A percentile compares a stretch with the other conserved stretches of the same genome.
Evolutionary conservation across 805 yeast species (phyloP).

Genomic region (Lipomyces yamadae): DNA sequence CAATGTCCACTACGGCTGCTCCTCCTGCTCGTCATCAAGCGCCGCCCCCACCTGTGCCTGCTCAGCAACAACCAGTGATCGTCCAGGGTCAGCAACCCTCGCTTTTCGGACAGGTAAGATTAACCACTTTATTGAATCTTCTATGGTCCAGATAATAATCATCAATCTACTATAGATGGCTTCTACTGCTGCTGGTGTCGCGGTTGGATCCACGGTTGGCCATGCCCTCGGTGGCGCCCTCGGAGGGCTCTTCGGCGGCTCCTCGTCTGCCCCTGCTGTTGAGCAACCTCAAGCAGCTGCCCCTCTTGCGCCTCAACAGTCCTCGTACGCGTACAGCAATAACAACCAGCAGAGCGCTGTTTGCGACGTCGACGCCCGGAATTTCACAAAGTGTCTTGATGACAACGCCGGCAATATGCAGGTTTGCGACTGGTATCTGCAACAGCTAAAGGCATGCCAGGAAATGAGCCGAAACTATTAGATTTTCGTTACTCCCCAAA

Average conservation of each 20-base stretch:
- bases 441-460: slow-evolving; percentile 97
- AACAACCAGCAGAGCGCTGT: slow-evolving; percentile 55
- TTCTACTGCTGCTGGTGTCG: slow-evolving; percentile 98
- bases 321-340: slow-evolving; percentile 48
- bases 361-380: slow-evolving; percentile 93
- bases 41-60: slow-evolving; percentile 56
- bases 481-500: slow-evolving; percentile 5
- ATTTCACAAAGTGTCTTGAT: slow-evolving; percentile 92
- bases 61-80: slow-evolving; percentile 43
- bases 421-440: slow-evolving; percentile 94
- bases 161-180: slow-evolving; percentile 71
- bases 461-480: slow-evolving; percentile 86
- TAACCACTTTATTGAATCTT: neutral
- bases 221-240: slow-evolving; percentile 96
- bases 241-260: slow-evolving; percentile 85
- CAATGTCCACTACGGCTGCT: slow-evolving; percentile 78
- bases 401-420: slow-evolving; percentile 96
- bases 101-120: slow-evolving; percentile 49
- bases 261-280: slow-evolving; percentile 59
- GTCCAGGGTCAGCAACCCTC: slow-evolving; percentile 53
- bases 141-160: neutral
- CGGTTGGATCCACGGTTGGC: slow-evolving; percentile 96
- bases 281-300: slow-evolving; percentile 56
- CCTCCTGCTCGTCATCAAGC: slow-evolving; percentile 56
- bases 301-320: slow-evolving; percentile 48